Evolutionary conservation across 257 asterid species (phyloP), one percentile per base, ranked within the genome.

Genomic region (Solanum paucissectum): DNA sequence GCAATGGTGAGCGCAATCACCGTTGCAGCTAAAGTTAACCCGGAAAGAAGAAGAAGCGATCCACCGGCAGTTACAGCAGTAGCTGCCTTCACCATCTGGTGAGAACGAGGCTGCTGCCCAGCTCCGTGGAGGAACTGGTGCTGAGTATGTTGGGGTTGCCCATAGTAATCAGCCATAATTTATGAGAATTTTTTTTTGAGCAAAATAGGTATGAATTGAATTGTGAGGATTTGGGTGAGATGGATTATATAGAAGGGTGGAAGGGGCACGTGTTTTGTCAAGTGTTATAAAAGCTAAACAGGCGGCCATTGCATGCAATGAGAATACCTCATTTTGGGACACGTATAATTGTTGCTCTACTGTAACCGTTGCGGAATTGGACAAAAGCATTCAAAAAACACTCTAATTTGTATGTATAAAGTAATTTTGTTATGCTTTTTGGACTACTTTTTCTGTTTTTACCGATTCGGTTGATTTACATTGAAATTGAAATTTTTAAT

Each of bases 61-160:
- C 98, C 93, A 1, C 98, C 98, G 4, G 97, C 96, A 0, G 98
- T 94, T 29, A 83, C 93, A 0, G 98, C 98, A 0, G 98, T 95
- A 7, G 95, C 94, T 0, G 96, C 93, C 87, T 93, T 94, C 25
- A 93, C 95, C 66, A 94, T 83, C 90, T 87, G 91, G 88, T 91
- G 95, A 84, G 94, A 85, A 11, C 83, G 90, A 4, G 93, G 95
- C 83, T 88, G 91, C 86, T 88, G 75, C 68, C 88, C 52, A 42
- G 49, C 49, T 40, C 36, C 46, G 3, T 52, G 12, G 38, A 82
- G 90, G 40, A 64, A 90, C 9, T 71, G 46, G 87, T 87, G 86
- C 33, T 87, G 73, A 12, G 75, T 62, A 5, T 37, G 85, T 81
- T 81, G 85, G 6, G 55, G 88, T 74, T 37, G 92, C 71, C 81